Base-by-base conservation (phyloP, 441 rosid genomes). In the Eutrema salsugineum region DNA sequence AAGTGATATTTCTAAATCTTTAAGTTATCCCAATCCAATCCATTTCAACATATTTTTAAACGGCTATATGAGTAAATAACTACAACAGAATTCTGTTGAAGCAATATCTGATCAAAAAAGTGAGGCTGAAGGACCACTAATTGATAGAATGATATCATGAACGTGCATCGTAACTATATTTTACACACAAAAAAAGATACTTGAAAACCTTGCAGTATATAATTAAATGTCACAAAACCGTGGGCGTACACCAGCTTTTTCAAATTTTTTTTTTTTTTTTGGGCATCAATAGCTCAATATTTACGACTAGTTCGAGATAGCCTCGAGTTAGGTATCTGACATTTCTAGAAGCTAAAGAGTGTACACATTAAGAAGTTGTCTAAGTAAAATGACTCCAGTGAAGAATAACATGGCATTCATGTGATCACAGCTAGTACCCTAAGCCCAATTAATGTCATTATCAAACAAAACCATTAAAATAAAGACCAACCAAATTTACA, bases 321-420 rank as follows among this genome's bases (percentile, higher is more conserved):
- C 27, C 28, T 40, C 30, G 30, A 58, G 28, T 36, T 58, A 47
- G 57, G 57, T 16, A 57, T 42, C 10, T 46, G 24, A 39, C 60
- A 49, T 60, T 59, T 60, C 66, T 59, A 59, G 59, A 70, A 59
- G 59, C 40, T 59, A 70, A 70, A 56, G 11, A 36, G 20, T 48
- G 22, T 38, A 58, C 51, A 53, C 55, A 57, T 46, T 35, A 46
- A 57, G 33, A 57, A 68, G 12, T 44, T 33, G 44, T 57, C 32
- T 66, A n/a, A 56, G 72, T 68, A 56, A 44, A 57, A 44, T 22
- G 22, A 32, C 32, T 55, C 24, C 44, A 54, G 33, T 42, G 44
- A 55, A 42, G 73, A 70, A 50, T 70, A 70, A 49, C 68, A 70
- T 70, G 75, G 68, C 35, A 9, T 60, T 60, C 68, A 60, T 70